These are phyloP conservation scores for Fusarium coicis DNA, from an alignment of 2,329 filamentous ascomycete species.

Conservation along the genomic window DNA sequence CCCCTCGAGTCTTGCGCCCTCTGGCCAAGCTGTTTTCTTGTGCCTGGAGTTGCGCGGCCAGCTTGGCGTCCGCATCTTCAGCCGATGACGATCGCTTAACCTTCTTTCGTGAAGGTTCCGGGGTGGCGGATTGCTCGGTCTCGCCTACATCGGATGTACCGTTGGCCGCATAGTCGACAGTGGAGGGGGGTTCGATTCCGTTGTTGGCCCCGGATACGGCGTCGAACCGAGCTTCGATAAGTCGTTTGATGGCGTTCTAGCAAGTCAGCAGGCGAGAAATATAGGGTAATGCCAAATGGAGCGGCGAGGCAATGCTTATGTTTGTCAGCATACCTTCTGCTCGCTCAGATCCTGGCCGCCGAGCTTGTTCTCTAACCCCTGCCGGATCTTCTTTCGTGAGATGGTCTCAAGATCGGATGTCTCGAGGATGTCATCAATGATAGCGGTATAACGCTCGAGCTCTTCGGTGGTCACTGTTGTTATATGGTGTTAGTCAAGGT, in stretches of 20 bases:
- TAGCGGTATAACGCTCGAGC: conserved; percentile 62
- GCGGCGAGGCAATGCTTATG: background rate
- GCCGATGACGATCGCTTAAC: conserved; percentile 69
- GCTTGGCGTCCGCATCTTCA: conserved; percentile 84
- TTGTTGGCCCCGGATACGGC: conserved; percentile 67
- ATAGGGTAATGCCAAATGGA: background rate
- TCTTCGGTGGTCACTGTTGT: conserved; percentile 62
- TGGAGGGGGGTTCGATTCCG: conserved; percentile 56
- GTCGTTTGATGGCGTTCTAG: conserved; percentile 72
- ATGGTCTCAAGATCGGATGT: conserved; percentile 71
- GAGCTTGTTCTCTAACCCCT: conserved; percentile 64
- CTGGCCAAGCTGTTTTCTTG: conserved; percentile 81
- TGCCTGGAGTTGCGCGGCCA: conserved; percentile 89
- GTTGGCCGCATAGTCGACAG: conserved; percentile 47
- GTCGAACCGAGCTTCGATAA: conserved; percentile 81
- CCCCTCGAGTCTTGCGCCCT: conserved; percentile 80
- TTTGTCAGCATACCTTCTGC: conserved; percentile 61
- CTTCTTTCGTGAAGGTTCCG: conserved; percentile 69
- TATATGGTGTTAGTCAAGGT: conserved; percentile 9
- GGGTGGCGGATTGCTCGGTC: conserved; percentile 59
- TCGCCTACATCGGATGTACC: conserved; percentile 54
- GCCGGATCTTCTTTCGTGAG: conserved; percentile 70
- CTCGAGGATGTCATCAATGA: conserved; percentile 70
- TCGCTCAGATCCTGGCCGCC: conserved; percentile 67
- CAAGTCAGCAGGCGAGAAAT: conserved; percentile 2